These are phyloP conservation scores for Akanthomyces dipterigenus DNA, from an alignment of 2,329 filamentous ascomycete species.

Conservation along the genomic window DNA sequence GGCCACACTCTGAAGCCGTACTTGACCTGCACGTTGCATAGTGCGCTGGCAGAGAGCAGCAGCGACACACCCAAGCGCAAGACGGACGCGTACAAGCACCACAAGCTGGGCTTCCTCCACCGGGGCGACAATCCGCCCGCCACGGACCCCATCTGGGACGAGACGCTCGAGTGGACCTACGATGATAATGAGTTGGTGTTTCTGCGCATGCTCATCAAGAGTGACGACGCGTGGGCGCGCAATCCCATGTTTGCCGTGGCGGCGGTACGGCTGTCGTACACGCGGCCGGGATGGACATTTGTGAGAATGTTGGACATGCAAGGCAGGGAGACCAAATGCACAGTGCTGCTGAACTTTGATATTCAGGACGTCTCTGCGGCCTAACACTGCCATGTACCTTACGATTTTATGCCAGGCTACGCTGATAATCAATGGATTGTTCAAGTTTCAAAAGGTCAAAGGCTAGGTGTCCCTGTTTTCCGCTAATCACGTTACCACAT, in stretches of 20 bases:
- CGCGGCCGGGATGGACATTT: slow-evolving; percentile 53
- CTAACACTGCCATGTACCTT: background rate
- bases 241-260: slow-evolving; percentile 58
- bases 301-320: slow-evolving; percentile 59
- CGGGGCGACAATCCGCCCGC: slow-evolving; percentile 49
- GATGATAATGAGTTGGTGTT: slow-evolving; percentile 61
- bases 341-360: slow-evolving; percentile 55
- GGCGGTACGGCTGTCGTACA: slow-evolving; percentile 53
- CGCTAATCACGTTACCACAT: slow-evolving; percentile 26
- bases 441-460: no score
- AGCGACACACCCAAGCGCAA: slow-evolving; percentile 49
- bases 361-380: slow-evolving; percentile 32
- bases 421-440: no score
- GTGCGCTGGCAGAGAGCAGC: slow-evolving; percentile 44
- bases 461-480: no score
- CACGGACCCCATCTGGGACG: slow-evolving; percentile 60
- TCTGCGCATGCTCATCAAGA: slow-evolving; percentile 59
- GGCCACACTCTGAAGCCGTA: slow-evolving; percentile 54
- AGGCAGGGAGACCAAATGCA: slow-evolving; percentile 56
- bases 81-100: slow-evolving; percentile 53
- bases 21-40: slow-evolving; percentile 57
- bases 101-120: slow-evolving; percentile 50
- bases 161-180: slow-evolving; percentile 60
- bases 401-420: background rate
- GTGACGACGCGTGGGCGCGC: slow-evolving; percentile 53